Evolutionary conservation across 164 flowering plant genomes (phyloP).

Genomic region (Macadamia tetraphylla): DNA sequence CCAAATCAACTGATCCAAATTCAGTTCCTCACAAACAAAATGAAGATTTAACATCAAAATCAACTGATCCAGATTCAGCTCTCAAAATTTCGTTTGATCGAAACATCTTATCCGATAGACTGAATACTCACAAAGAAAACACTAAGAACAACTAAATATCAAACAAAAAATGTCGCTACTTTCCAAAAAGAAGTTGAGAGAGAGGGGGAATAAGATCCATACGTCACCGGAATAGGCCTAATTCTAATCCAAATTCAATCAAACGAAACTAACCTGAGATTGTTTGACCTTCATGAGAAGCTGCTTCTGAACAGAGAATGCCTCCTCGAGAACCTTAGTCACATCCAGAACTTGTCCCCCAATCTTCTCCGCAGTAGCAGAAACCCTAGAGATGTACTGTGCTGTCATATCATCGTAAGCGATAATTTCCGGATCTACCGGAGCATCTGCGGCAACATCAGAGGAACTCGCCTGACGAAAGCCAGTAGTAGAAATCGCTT

Average conservation of each 20-base stretch:
- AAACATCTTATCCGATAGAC: not conserved
- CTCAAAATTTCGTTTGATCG: not conserved
- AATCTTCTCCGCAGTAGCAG: constrained; percentile 71
- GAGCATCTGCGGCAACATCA: constrained; percentile 6
- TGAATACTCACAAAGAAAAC: not conserved
- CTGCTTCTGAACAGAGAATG: constrained; percentile 63
- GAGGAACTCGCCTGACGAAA: constrained; percentile 1
- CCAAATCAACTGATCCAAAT: not conserved
- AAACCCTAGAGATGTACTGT: constrained; percentile 46
- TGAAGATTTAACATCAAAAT: not conserved
- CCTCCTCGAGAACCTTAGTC: constrained; percentile 57
- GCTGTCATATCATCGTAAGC: constrained; percentile 66
- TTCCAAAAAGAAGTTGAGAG: not conserved
- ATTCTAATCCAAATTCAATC: not conserved
- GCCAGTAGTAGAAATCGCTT: constrained; percentile 44
- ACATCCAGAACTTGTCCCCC: constrained; percentile 81
- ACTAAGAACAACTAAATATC: not conserved
- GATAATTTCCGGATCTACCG: constrained; percentile 52
- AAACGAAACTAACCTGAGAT: constrained; percentile 44
- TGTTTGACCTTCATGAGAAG: constrained; percentile 74
- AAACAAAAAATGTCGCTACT: not conserved
- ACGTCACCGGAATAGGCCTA: not conserved
- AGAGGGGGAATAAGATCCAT: not conserved
- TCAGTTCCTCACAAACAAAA: not conserved
- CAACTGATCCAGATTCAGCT: not conserved